These are phyloP conservation scores for Blastobotrys mokoenaii DNA, from an alignment of 805 yeast genomes.

Conservation along the genomic window DNA sequence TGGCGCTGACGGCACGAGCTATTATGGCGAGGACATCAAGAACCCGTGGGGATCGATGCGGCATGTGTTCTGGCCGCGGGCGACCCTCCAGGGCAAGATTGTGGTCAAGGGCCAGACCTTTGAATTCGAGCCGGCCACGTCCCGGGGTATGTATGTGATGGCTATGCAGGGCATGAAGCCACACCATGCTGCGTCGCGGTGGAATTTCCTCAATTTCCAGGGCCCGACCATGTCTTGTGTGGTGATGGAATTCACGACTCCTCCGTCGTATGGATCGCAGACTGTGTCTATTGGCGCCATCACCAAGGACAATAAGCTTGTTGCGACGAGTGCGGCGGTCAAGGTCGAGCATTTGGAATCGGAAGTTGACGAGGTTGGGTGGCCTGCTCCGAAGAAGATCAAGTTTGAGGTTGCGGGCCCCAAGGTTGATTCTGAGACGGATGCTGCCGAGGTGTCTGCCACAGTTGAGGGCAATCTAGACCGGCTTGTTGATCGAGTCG, in stretches of 20 bases:
- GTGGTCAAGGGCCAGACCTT: constrained; percentile 33
- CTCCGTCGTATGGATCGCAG: constrained; percentile 77
- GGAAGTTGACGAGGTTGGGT: constrained; percentile 59
- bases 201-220: constrained; percentile 92
- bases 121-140: constrained; percentile 27
- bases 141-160: constrained; percentile 76
- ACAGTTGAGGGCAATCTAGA: constrained; percentile 52
- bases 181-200: constrained; percentile 93
- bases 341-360: constrained; percentile 49
- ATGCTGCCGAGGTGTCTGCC: constrained; percentile 36
- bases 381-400: constrained; percentile 77
- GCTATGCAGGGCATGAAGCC: constrained; percentile 99
- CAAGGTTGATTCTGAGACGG: constrained; percentile 35
- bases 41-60: constrained; percentile 98
- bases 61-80: constrained; percentile 95
- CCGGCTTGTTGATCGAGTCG: constrained; percentile 77
- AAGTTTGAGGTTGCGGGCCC: constrained; percentile 50
- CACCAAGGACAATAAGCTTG: constrained; percentile 52
- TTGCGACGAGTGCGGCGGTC: constrained; percentile 61
- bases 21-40: constrained; percentile 72
- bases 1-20: constrained; percentile 79
- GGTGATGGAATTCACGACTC: constrained; percentile 94
- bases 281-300: constrained; percentile 74
- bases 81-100: constrained; percentile 58
- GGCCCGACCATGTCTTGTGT: constrained; percentile 65